Percentiles rank a stretch among this genome's conserved stretches.
Conservation (phyloP, 75 land plant species). For the Cunninghamia lanceolata region DNA sequence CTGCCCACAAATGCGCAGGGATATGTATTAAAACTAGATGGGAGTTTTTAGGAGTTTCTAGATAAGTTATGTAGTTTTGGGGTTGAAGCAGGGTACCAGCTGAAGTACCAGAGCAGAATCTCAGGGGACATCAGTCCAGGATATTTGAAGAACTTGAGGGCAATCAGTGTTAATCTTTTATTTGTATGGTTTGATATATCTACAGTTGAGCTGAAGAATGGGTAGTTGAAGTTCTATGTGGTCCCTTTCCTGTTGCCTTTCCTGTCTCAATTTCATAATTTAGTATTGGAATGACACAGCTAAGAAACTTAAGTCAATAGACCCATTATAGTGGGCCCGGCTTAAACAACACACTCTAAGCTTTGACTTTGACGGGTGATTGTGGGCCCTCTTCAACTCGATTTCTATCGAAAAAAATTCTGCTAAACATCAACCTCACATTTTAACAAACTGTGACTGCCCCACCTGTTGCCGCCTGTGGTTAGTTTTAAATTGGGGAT, state of each 20-base stretch:
- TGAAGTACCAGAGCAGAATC: constrained; percentile 43
- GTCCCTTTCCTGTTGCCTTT: constrained; percentile 46
- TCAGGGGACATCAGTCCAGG: constrained; percentile 24
- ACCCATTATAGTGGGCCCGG: too few species aligned
- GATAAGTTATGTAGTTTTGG: constrained; percentile 38
- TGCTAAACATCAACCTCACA: too few species aligned
- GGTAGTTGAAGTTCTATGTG: constrained; percentile 44
- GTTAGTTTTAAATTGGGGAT: too few species aligned
- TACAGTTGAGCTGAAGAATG: constrained; percentile 23
- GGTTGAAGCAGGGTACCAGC: constrained; percentile 34
- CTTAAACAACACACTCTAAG: too few species aligned
- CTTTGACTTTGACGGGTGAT: too few species aligned
- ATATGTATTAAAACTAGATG: constrained; percentile 35
- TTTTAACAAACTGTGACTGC: too few species aligned
- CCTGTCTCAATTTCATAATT: constrained; percentile 32
- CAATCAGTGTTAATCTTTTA: constrained; percentile 44
- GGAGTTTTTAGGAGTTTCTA: constrained; percentile 31
- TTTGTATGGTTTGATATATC: constrained; percentile 51
- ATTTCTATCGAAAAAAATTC: too few species aligned
- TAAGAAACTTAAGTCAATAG: too few species aligned
- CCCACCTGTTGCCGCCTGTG: too few species aligned
- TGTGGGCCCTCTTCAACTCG: too few species aligned
- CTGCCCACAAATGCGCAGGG: constrained; percentile 44
- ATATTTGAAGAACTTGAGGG: constrained; percentile 28
- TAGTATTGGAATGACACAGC: too few species aligned